These are phyloP conservation scores for Ganoderma leucocontextum DNA, from an alignment of 1,284 basidiomycete genomes.

Conservation along the genomic window DNA sequence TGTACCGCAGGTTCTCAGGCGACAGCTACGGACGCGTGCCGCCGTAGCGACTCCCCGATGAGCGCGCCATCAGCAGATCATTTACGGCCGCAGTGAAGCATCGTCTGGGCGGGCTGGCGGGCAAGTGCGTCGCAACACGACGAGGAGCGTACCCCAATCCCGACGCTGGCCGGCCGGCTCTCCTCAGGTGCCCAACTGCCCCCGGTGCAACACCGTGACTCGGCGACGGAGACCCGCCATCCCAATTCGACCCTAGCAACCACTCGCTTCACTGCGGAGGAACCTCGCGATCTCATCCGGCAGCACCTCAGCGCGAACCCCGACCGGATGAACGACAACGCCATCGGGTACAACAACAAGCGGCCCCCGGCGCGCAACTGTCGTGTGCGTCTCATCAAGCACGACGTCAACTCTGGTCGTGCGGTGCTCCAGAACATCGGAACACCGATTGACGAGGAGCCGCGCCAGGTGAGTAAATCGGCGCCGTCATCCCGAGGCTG, in stretches of 20 bases:
- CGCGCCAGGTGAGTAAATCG: no score
- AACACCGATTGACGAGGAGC: no score
- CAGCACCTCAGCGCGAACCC: constrained; percentile 97
- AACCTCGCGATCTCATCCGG: constrained; percentile 95
- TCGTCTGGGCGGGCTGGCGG: no score
- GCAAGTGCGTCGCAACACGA: no score
- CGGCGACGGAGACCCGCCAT: constrained; percentile 91
- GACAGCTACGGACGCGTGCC: no score
- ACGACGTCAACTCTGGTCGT: constrained; percentile 98
- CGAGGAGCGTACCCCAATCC: no score
- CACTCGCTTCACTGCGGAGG: constrained; percentile 99
- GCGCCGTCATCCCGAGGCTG: no score
- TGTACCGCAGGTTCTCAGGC: no score
- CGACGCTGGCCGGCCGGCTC: constrained; percentile 98
- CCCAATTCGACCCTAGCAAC: constrained; percentile 91
- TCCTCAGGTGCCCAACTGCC: constrained; percentile 94
- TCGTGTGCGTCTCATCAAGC: constrained; percentile 99
- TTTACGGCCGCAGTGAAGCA: no score
- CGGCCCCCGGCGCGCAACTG: constrained; percentile 99
- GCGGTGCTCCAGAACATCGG: constrained; percentile 99
- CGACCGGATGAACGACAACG: constrained; percentile 98
- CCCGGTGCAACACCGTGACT: constrained; percentile 94
- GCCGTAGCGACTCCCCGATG: no score
- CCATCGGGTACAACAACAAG: constrained; percentile 99
- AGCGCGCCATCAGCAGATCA: no score